Conservation (phyloP, 2,329 filamentous ascomycete species). For the Aureobasidium pullulans region DNA sequence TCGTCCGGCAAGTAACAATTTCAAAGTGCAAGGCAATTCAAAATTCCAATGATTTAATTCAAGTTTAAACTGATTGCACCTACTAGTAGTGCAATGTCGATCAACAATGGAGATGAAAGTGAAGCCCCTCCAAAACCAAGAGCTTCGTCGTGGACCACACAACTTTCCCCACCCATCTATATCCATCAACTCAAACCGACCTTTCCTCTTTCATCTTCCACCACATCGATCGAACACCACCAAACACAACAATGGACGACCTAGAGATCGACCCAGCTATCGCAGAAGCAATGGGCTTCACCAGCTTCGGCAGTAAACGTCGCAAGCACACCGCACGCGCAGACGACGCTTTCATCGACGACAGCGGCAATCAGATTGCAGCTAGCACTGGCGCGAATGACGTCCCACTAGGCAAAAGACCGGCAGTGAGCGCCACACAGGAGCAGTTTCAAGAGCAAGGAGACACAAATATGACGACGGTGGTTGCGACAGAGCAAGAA, state of each 20-base stretch:
- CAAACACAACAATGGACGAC: constrained; percentile 17
- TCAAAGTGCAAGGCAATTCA: no score
- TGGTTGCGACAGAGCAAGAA: not conserved
- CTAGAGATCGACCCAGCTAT: constrained; percentile 48
- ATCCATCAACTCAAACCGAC: no score
- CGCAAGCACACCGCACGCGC: constrained; percentile 54
- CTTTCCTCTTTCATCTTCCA: not conserved
- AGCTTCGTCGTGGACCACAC: no score
- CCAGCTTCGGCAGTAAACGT: constrained; percentile 64
- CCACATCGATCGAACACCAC: not conserved
- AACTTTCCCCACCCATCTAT: no score
- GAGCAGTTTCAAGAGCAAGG: not conserved
- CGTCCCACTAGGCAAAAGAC: constrained; percentile 18
- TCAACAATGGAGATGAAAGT: no score
- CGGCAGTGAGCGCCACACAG: not conserved
- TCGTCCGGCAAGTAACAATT: no score
- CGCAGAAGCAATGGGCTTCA: constrained; percentile 65
- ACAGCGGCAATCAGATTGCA: constrained; percentile 27
- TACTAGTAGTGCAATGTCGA: no score
- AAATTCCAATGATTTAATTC: no score
- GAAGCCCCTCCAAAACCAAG: no score
- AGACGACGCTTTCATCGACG: constrained; percentile 39
- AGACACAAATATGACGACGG: not conserved
- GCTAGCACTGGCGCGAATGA: constrained; percentile 26
- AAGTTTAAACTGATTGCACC: no score